Evolutionary conservation across 805 yeast genomes (phyloP).

Genomic region (Ogataea nakhonphanomensis): DNA sequence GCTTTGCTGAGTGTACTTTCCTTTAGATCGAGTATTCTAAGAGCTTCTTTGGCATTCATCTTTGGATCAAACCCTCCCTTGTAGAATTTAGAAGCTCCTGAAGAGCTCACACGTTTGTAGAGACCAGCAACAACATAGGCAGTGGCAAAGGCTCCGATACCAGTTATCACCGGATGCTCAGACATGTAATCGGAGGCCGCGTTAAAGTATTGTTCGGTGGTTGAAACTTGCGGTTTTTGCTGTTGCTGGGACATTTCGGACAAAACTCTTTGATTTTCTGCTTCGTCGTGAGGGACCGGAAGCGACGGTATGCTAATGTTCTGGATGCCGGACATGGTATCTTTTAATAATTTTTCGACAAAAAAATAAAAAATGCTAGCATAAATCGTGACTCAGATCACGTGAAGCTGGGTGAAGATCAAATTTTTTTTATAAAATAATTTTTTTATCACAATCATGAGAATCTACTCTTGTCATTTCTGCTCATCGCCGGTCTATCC

Average conservation of each 20-base stretch:
- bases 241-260: conserved; percentile 1
- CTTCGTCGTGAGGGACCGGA: conserved; percentile 52
- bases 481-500: conserved; percentile 97
- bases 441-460: conserved; percentile 44
- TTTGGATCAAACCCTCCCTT: conserved; percentile 93
- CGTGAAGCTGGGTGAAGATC: neutral
- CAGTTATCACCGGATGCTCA: conserved; percentile 73
- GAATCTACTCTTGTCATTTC: conserved; percentile 90
- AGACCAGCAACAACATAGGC: conserved; percentile 65
- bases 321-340: conserved; percentile 27
- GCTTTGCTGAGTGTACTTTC: conserved; percentile 61
- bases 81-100: conserved; percentile 58
- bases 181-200: conserved; percentile 56
- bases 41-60: conserved; percentile 86
- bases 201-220: conserved; percentile 58
- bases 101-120: conserved; percentile 65
- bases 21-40: conserved; percentile 73
- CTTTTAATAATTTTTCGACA: conserved; percentile 3
- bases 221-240: conserved; percentile 3
- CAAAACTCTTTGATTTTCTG: conserved; percentile 15
- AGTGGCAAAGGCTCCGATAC: conserved; percentile 63
- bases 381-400: conserved; percentile 1
- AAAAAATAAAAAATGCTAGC: neutral
- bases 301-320: conserved; percentile 53
- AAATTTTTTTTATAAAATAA: neutral